Evolutionary conservation across 495 filamentous ascomycete species (phyloP).

Genomic region (Daldinia childiae): DNA sequence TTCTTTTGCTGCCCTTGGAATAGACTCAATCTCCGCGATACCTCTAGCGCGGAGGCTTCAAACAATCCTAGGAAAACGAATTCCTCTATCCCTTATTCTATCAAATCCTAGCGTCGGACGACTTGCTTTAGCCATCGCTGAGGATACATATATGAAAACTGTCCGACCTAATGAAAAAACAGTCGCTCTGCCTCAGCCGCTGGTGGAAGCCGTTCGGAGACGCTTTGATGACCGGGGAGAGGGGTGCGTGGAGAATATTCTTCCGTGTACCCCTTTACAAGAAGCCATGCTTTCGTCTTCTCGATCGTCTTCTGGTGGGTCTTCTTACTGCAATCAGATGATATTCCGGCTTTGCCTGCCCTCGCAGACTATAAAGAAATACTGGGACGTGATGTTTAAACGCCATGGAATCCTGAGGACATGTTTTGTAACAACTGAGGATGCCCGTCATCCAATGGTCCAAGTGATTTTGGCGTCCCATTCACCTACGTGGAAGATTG

Average conservation of each 20-base stretch:
- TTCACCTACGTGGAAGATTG: constrained; percentile 46
- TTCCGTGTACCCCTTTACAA: constrained; percentile 84
- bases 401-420: constrained; percentile 74
- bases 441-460: constrained; percentile 60
- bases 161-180: background rate
- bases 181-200: constrained; percentile 49
- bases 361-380: constrained; percentile 34
- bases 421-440: constrained; percentile 65
- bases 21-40: constrained; percentile 87
- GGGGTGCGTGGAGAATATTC: constrained; percentile 59
- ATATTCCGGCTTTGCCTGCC: constrained; percentile 49
- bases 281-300: constrained; percentile 79
- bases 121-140: constrained; percentile 53
- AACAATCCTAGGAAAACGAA: constrained; percentile 49
- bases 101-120: constrained; percentile 66
- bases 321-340: constrained; percentile 57
- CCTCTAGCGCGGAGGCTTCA: constrained; percentile 64
- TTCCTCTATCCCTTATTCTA: constrained; percentile 71
- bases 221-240: constrained; percentile 48
- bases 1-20: constrained; percentile 63
- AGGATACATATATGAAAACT: background rate
- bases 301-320: constrained; percentile 32
- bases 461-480: constrained; percentile 64
- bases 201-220: constrained; percentile 47
- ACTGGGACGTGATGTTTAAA: constrained; percentile 62